Conservation (phyloP, 345 rosid species). For the Lenwebbia sp. region DNA sequence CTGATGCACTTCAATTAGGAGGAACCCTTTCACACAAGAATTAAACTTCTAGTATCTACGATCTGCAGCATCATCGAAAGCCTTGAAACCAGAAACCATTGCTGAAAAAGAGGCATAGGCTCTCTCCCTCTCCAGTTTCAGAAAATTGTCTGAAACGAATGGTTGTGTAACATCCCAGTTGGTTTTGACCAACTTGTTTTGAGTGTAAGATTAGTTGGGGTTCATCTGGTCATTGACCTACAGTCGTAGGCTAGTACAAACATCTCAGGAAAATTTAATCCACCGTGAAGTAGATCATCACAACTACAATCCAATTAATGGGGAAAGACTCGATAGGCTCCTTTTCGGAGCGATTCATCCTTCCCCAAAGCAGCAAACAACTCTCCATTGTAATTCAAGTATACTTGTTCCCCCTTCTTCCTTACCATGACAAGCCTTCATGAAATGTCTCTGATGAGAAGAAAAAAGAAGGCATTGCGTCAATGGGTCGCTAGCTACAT, state of each 20-base stretch:
- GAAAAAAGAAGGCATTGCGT: not conserved
- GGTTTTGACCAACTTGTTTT: not conserved
- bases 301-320: not conserved
- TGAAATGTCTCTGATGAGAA: constrained; percentile 8
- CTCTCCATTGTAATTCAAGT: not conserved
- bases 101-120: not conserved
- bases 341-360: not conserved
- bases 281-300: not conserved
- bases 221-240: not conserved
- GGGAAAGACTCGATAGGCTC: not conserved
- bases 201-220: not conserved
- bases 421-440: not conserved
- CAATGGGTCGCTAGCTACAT: not conserved
- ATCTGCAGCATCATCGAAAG: not conserved
- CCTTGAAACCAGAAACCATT: not conserved
- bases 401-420: not conserved
- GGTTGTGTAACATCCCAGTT: not conserved
- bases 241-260: not conserved
- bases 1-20: not conserved
- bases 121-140: not conserved
- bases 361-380: not conserved
- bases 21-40: not conserved
- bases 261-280: not conserved
- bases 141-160: not conserved
- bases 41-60: not conserved